Evolutionary conservation across 352 stramenopile genomes (phyloP).

Genomic region (Pseudoperonospora humuli): DNA sequence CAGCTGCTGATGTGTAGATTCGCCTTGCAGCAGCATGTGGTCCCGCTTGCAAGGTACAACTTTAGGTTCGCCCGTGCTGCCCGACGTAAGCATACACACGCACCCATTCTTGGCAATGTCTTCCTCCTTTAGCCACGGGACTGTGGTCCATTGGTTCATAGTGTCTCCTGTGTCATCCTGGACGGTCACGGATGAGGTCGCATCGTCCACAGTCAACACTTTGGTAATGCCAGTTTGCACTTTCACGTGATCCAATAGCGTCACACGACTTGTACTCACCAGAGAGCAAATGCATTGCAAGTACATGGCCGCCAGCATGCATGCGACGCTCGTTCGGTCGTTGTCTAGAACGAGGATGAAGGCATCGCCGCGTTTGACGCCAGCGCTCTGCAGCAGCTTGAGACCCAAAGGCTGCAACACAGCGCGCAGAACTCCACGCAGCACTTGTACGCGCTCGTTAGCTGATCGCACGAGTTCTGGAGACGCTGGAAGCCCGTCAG

Average conservation of each 20-base stretch:
- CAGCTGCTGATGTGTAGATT: conserved; percentile 66
- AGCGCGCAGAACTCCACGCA: conserved; percentile 35
- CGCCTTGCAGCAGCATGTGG: conserved; percentile 66
- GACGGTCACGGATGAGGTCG: conserved; percentile 12
- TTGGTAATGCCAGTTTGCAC: conserved; percentile 51
- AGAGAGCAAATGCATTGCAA: conserved; percentile 49
- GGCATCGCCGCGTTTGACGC: conserved; percentile 27
- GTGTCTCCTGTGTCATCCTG: conserved; percentile 7
- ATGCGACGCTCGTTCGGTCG: conserved; percentile 60
- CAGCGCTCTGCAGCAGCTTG: conserved; percentile 25
- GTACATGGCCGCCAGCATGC: conserved; percentile 62
- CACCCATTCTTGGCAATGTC: conserved; percentile 29
- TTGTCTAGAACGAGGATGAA: conserved; percentile 75
- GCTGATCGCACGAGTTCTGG: conserved; percentile 1
- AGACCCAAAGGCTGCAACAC: conserved; percentile 46
- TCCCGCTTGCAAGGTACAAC: conserved; percentile 71
- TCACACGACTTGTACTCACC: conserved; percentile 37
- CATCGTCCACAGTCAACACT: conserved; percentile 46
- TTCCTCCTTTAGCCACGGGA: conserved; percentile 29
- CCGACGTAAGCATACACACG: conserved; percentile 80
- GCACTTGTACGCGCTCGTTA: conserved; percentile 22
- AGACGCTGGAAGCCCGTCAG: conserved; percentile 6
- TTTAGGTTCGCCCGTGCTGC: conserved; percentile 70
- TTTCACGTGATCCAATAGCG: conserved; percentile 41
- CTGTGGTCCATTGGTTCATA: background rate